Evolutionary conservation across 306 rosid genomes (phyloP).

Genomic region (Fragaria vesca): DNA sequence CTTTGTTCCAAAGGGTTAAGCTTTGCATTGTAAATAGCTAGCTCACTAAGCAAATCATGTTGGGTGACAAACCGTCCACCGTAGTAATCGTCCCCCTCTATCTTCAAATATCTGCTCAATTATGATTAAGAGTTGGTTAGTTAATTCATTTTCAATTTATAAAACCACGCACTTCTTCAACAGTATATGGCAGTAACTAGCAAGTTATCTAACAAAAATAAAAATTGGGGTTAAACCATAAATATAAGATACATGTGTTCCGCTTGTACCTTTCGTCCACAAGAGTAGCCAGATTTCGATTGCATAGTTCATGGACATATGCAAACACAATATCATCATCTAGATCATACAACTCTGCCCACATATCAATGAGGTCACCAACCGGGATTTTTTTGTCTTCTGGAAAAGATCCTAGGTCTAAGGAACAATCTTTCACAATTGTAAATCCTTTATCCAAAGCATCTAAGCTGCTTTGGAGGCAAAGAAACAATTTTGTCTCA

Average conservation of each 20-base stretch:
- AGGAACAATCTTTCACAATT: slow-evolving; percentile 37
- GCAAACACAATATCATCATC: slow-evolving; percentile 36
- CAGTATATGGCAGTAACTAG: too few relatives aligned
- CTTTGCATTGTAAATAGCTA: background rate
- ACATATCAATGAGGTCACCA: slow-evolving; percentile 43
- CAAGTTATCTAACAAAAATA: too few relatives aligned
- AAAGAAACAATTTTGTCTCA: slow-evolving; percentile 7
- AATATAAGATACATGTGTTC: too few relatives aligned
- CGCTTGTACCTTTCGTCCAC: slow-evolving; percentile 1
- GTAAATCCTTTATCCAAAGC: slow-evolving; percentile 16
- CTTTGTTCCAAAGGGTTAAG: background rate
- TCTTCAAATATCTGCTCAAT: background rate
- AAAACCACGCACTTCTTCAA: too few relatives aligned
- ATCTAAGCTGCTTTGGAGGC: slow-evolving; percentile 46
- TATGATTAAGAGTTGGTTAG: too few relatives aligned
- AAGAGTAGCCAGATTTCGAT: slow-evolving; percentile 33
- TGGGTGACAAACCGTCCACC: slow-evolving; percentile 40
- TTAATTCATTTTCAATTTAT: too few relatives aligned
- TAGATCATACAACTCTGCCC: slow-evolving; percentile 25
- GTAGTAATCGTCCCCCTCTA: slow-evolving; percentile 36
- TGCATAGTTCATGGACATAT: slow-evolving; percentile 30
- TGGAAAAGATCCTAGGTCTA: slow-evolving; percentile 56
- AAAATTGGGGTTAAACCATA: too few relatives aligned
- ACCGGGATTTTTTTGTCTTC: slow-evolving; percentile 49
- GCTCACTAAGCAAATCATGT: slow-evolving; percentile 35